Evolutionary conservation across 1,139 yeast genomes (phyloP).

Genomic region (Suhomyces bolitotheri): DNA sequence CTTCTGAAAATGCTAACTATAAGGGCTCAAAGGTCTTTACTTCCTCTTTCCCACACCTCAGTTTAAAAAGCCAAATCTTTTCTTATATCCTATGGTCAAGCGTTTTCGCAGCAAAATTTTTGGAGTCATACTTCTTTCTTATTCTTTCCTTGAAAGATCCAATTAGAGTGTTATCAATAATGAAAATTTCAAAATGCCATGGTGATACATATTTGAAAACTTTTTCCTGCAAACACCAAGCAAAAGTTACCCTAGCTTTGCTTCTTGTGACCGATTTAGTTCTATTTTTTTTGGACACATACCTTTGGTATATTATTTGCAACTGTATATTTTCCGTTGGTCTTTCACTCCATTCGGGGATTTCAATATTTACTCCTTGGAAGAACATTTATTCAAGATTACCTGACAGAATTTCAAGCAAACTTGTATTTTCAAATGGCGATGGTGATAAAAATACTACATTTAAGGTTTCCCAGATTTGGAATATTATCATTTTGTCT

Average conservation of each 20-base stretch:
- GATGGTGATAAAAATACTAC: constrained; percentile 45
- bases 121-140: constrained; percentile 53
- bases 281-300: constrained; percentile 80
- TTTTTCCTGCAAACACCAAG: constrained; percentile 59
- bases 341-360: constrained; percentile 70
- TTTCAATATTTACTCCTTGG: constrained; percentile 87
- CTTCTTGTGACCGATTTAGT: constrained; percentile 68
- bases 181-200: constrained; percentile 60
- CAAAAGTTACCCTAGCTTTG: constrained; percentile 53
- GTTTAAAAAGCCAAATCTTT: constrained; percentile 40
- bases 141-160: constrained; percentile 75
- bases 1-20: background rate
- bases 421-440: constrained; percentile 36
- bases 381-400: constrained; percentile 71
- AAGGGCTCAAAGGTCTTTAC: constrained; percentile 12
- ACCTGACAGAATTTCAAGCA: constrained; percentile 60
- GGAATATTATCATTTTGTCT: constrained; percentile 78
- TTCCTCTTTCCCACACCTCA: background rate
- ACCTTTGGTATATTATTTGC: constrained; percentile 84
- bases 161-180: constrained; percentile 59
- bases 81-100: constrained; percentile 51
- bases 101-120: constrained; percentile 29
- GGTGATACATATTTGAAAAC: constrained; percentile 58
- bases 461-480: constrained; percentile 62
- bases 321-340: constrained; percentile 72